Base-by-base conservation (phyloP, 2,329 filamentous ascomycete genomes). In the Fusarium drepaniforme region DNA sequence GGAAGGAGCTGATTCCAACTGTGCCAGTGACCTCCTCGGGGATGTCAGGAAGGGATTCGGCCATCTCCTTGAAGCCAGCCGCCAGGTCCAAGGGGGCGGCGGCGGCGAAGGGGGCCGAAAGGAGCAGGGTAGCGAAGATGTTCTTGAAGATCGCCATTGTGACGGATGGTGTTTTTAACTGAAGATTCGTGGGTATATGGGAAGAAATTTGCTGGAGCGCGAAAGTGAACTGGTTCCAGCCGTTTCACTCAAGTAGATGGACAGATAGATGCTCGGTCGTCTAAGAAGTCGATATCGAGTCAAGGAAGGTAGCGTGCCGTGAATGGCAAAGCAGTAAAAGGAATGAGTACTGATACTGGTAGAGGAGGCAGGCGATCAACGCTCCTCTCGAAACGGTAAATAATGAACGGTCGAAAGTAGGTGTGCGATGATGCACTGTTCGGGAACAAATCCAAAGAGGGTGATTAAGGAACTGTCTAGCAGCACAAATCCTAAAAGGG, bases 331-430 rank as follows among this genome's bases (percentile, higher is more conserved):
- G 65, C 51, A 74, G 53, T 57, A 66, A 79, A 71, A 30, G 28
- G 78, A 79, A 56, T 76, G 76, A 49, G 44, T 49, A 49, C 44
- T 49, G 44, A 25, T 9, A 9, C 58, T 71, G 44, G 33, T 57
- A 75, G 78, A 80, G 78, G 75, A 80, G 68, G 59, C 63, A 65
- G 73, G 72, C 79, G 80, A 80, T 81, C 80, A 81, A 81, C 79
- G 79, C 74, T 80, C 78, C 78, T 81, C 77, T 79, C 70, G 70
- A 70, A 67, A 60, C n/a, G 66, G 60, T 73, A 68, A 72, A 73
- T 79, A 72, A 74, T 51, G 60, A 76, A 64, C 42, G 66, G 66
- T 70, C 67, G 72, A 68, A 59, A 61, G 62, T 65, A 69, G 58
- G 56, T 56, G 67, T 70, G 67, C 59, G 71, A 61, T 44, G 71